These are phyloP conservation scores for Aegilops bicornis DNA, from an alignment of 176 grass and related monocot genomes.

Conservation along the genomic window DNA sequence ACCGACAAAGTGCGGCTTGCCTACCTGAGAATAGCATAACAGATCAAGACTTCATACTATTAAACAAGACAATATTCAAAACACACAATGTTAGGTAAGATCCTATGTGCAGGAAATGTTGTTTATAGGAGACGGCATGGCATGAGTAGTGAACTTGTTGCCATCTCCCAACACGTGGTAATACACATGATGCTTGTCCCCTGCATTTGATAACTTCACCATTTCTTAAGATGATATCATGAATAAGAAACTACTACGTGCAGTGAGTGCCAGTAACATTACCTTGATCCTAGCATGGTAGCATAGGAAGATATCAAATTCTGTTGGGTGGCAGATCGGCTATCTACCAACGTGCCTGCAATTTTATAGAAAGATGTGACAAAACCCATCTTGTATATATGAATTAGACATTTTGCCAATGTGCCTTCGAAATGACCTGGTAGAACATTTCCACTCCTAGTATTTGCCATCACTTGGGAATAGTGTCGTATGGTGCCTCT, in stretches of 20 bases:
- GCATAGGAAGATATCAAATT: constrained; percentile 78
- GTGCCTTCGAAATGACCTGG: too few species aligned
- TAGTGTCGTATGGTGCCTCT: too few species aligned
- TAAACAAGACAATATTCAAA: not conserved
- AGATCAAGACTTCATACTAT: not conserved
- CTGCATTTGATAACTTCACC: not conserved
- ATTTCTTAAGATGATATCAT: not conserved
- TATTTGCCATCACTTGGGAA: too few species aligned
- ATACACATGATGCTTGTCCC: constrained; percentile 64
- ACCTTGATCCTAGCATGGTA: constrained; percentile 75
- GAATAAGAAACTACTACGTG: too few species aligned
- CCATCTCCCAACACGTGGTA: constrained; percentile 76
- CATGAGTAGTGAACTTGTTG: constrained; percentile 65
- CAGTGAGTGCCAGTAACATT: not conserved
- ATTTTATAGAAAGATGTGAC: too few species aligned
- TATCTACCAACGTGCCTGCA: too few species aligned
- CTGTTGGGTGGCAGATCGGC: constrained; percentile 74
- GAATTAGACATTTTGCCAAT: too few species aligned
- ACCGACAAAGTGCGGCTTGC: constrained; percentile 64
- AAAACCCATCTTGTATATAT: too few species aligned
- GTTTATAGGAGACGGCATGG: constrained; percentile 56
- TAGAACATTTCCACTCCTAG: too few species aligned
- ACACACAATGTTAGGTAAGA: not conserved
- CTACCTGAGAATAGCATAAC: constrained; percentile 44
- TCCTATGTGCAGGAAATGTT: constrained; percentile 70